A percentile compares a stretch with the other conserved stretches of the same genome.
Conservation (phyloP, 2,329 filamentous ascomycete species). For the Westerdykella aurantiaca region DNA sequence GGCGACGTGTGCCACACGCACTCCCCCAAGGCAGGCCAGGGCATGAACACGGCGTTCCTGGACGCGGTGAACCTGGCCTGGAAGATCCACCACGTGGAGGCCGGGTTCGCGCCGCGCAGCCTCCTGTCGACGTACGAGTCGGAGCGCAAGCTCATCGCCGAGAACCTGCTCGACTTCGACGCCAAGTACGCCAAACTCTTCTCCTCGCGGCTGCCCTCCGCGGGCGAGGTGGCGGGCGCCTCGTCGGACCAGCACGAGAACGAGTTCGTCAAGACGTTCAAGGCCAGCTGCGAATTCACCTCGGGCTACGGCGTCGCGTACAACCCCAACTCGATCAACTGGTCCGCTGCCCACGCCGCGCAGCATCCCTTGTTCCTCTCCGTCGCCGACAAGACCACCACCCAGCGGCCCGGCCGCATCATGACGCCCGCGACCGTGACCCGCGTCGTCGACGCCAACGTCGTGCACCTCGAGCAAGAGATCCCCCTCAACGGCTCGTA, state of each 20-base stretch:
- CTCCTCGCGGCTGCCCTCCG: slow-evolving; percentile 68
- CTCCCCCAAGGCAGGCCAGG: slow-evolving; percentile 58
- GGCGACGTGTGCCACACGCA: slow-evolving; percentile 62
- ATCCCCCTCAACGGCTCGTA: slow-evolving; percentile 84
- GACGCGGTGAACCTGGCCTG: slow-evolving; percentile 82
- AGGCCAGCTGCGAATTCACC: slow-evolving; percentile 85
- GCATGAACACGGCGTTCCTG: slow-evolving; percentile 57
- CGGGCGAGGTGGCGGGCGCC: slow-evolving; percentile 66
- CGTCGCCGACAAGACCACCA: slow-evolving; percentile 43
- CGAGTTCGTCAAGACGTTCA: slow-evolving; percentile 84
- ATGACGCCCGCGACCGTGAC: slow-evolving; percentile 77
- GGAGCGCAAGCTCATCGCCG: slow-evolving; percentile 78
- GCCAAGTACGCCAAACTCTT: slow-evolving; percentile 86
- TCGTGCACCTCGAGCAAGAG: slow-evolving; percentile 85
- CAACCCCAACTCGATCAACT: slow-evolving; percentile 75
- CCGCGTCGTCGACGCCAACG: slow-evolving; percentile 80
- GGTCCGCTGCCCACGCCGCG: slow-evolving; percentile 65
- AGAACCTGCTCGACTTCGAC: slow-evolving; percentile 80
- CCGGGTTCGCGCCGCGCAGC: slow-evolving; percentile 68
- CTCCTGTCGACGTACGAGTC: slow-evolving; percentile 79
- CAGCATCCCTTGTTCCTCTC: slow-evolving; percentile 65
- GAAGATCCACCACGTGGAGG: slow-evolving; percentile 91
- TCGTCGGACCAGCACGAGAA: slow-evolving; percentile 53
- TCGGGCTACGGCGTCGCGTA: slow-evolving; percentile 88
- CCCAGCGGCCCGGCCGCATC: slow-evolving; percentile 66